Base-by-base conservation (phyloP, 2,329 filamentous ascomycete genomes). In the Didymella sp. region DNA sequence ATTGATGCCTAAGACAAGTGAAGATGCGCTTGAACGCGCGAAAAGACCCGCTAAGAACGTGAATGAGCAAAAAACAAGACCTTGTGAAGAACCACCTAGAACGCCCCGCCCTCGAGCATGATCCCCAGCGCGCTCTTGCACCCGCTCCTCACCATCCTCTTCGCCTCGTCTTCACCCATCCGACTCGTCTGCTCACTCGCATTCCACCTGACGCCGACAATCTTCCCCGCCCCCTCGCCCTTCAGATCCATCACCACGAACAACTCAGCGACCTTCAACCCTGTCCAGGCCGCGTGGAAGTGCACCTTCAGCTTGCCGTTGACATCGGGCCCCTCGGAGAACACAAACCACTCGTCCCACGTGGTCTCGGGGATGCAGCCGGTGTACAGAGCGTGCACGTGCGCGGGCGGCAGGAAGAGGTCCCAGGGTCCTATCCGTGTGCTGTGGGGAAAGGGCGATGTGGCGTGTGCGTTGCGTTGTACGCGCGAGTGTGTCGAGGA, bases 81-180 rank as follows among this genome's bases (percentile, higher is more conserved):
- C 22, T 13, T 41, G 12, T 19, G 2, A 19, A 21, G 22, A 6
- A 42, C 19, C 12, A 48, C 87, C 87, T 86, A 90, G 15, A 48
- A 48, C 9, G 8, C 37, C 60, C 82, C 89, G 2, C 87, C 70
- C 73, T 89, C 62, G 12, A 75, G 51, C 11, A 66, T 46, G 3
- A 74, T 62, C 4, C 61, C 66, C 49, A 75, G 49, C 25, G 64
- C 65, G 55, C 61, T 66, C n/a, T 48, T 46, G 43, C 70, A 73
- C 7, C 55, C 58, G 37, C 60, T 67, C 19, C 64, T 52, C 2
- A 75, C 59, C 56, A 67, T 67, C 31, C 68, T 65, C 60, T 72
- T 74, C 1, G 66, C 72, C 51, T 72, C 69, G 6, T 67, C 67
- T 11, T 67, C 67, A 6, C 61, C 60, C 69, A 73, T 62, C n/a